phyloP scores from a whole-genome alignment of 2,329 filamentous ascomycete genomes.

The Sordariomycetes sp. region DNA sequence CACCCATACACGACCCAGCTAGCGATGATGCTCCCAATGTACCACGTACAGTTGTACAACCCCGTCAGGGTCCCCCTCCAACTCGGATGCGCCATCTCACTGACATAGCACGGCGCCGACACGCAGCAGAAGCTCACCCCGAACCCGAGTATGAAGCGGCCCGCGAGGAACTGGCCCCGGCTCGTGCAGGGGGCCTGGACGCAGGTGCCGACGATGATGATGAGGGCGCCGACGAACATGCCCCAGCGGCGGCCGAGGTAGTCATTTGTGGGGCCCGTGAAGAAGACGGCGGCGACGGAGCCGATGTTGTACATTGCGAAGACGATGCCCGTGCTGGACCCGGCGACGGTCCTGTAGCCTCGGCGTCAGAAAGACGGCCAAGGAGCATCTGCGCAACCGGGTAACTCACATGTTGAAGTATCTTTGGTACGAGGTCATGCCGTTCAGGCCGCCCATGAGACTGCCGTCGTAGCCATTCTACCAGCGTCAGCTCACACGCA shows the following conservation, averaged over 20 bases:
- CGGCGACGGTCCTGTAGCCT: neutral
- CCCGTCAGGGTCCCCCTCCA: conserved; percentile 24
- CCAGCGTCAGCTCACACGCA: neutral
- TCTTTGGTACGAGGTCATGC: conserved; percentile 36
- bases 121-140: conserved; percentile 33
- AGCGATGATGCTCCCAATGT: conserved; percentile 38
- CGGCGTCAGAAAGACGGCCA: neutral
- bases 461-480: conserved; percentile 18
- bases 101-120: conserved; percentile 34
- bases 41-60: conserved; percentile 34
- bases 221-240: conserved; percentile 36
- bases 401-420: conserved; percentile 23
- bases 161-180: conserved; percentile 31
- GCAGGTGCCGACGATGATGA: conserved; percentile 38
- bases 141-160: conserved; percentile 36
- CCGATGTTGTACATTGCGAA: conserved; percentile 51
- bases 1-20: conserved; percentile 38
- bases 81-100: conserved; percentile 37
- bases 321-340: conserved; percentile 11
- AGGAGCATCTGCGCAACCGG: neutral
- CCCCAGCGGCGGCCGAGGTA: conserved; percentile 35
- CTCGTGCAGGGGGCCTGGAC: conserved; percentile 31
- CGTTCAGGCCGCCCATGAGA: conserved; percentile 43
- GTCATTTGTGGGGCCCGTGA: conserved; percentile 40
- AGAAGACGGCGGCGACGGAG: conserved; percentile 41